Evolutionary conservation across 768 basidiomycete species (phyloP).

Genomic region (Favolaschia claudopus): DNA sequence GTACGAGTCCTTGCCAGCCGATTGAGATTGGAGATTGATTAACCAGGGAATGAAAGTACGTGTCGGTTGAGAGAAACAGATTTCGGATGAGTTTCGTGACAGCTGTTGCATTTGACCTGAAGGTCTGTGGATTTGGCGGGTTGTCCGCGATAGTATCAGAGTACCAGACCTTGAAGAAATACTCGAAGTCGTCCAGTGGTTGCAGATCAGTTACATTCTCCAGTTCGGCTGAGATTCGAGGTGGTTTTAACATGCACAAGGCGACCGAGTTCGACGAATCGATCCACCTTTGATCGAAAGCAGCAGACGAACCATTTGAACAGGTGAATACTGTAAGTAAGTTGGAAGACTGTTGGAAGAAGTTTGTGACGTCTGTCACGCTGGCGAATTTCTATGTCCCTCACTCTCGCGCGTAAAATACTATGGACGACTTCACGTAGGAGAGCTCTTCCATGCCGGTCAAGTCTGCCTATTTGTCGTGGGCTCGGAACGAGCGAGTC

Average conservation of each 20-base stretch:
- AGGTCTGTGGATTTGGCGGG: neutral
- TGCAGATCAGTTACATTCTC: slow-evolving; percentile 78
- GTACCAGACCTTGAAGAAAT: slow-evolving; percentile 71
- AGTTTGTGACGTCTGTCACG: neutral
- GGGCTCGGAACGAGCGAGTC: too few relatives aligned
- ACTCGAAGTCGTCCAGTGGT: slow-evolving; percentile 77
- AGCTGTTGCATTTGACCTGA: slow-evolving; percentile 82
- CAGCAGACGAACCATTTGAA: slow-evolving; percentile 19
- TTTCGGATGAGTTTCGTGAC: slow-evolving; percentile 80
- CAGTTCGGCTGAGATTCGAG: slow-evolving; percentile 70
- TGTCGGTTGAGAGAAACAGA: slow-evolving; percentile 72
- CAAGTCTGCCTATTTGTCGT: too few relatives aligned
- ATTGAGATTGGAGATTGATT: slow-evolving; percentile 12
- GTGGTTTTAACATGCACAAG: too few relatives aligned
- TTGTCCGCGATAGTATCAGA: slow-evolving; percentile 13
- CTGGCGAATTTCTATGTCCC: too few relatives aligned
- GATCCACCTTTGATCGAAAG: slow-evolving; percentile 24
- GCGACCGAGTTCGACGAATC: neutral
- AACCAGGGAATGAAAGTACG: slow-evolving; percentile 45
- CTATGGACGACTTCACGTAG: too few relatives aligned
- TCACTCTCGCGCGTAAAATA: too few relatives aligned
- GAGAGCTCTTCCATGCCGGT: too few relatives aligned
- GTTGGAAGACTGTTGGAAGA: too few relatives aligned
- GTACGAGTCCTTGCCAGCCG: slow-evolving; percentile 60
- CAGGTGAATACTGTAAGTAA: too few relatives aligned